Evolutionary conservation across 768 basidiomycete species (phyloP).

Genomic region (Termitomyces sp.): DNA sequence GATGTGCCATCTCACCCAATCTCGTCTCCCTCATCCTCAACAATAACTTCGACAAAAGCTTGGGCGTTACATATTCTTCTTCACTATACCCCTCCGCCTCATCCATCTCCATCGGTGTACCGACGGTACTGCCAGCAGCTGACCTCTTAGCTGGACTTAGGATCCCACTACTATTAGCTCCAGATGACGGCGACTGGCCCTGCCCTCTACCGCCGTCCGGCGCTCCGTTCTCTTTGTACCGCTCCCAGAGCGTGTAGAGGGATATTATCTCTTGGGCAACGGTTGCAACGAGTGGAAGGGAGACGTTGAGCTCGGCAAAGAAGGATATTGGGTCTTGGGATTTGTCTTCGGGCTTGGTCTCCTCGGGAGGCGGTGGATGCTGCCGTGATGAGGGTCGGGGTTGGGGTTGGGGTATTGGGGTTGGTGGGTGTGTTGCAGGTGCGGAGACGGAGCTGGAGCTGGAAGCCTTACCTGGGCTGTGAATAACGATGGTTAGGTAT

Average conservation of each 20-base stretch:
- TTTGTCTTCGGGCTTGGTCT: slow-evolving; percentile 27
- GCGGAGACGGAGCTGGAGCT: slow-evolving; percentile 22
- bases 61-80: slow-evolving; percentile 50
- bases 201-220: slow-evolving; percentile 26
- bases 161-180: slow-evolving; percentile 9
- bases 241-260: slow-evolving; percentile 86
- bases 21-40: slow-evolving; percentile 65
- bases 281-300: slow-evolving; percentile 73
- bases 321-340: slow-evolving; percentile 74
- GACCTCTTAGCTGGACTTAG: slow-evolving; percentile 25
- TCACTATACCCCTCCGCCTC: slow-evolving; percentile 16
- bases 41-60: slow-evolving; percentile 53
- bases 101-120: slow-evolving; percentile 27
- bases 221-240: slow-evolving; percentile 65
- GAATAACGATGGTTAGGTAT: slow-evolving; percentile 81
- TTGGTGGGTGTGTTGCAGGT: slow-evolving; percentile 11
- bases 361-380: slow-evolving; percentile 19
- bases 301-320: slow-evolving; percentile 83
- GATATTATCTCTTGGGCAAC: slow-evolving; percentile 91
- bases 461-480: slow-evolving; percentile 46
- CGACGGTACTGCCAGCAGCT: slow-evolving; percentile 20
- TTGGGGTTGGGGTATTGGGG: slow-evolving; percentile 24
- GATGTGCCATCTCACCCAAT: slow-evolving; percentile 52
- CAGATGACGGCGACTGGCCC: slow-evolving; percentile 25
- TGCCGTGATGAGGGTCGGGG: slow-evolving; percentile 57